Evolutionary conservation across 305 asterid genomes (phyloP).

Genomic region (Solanum hybrid): DNA sequence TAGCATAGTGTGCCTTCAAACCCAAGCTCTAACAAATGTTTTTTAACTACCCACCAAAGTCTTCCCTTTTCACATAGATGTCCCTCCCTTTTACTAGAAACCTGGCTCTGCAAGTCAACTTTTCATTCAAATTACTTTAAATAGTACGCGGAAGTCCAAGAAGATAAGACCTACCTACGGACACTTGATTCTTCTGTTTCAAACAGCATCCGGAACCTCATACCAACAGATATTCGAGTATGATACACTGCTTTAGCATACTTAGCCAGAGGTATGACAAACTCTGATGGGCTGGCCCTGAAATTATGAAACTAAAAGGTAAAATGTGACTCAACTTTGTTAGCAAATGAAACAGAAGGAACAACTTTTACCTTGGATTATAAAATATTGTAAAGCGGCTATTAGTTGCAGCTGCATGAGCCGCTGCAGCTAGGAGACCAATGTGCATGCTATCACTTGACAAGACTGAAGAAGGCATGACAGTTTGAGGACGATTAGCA

Average conservation of each 20-base stretch:
- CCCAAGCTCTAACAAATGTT: not conserved
- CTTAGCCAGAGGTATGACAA: constrained; percentile 72
- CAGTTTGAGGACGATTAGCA: constrained; percentile 86
- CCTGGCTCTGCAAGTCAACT: not conserved
- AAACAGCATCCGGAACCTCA: constrained; percentile 85
- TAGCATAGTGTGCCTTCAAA: not conserved
- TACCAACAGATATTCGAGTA: constrained; percentile 72
- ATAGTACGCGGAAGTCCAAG: not conserved
- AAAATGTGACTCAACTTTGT: constrained; percentile 1
- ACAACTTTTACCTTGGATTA: constrained; percentile 67
- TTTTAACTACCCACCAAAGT: not conserved
- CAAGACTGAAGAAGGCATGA: constrained; percentile 90
- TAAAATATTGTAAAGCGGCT: constrained; percentile 90
- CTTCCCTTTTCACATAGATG: not conserved
- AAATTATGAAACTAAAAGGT: constrained; percentile 4
- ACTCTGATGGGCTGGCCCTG: constrained; percentile 85
- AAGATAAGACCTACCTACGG: constrained; percentile 47
- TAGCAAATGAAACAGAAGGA: not conserved
- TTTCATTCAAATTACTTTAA: not conserved
- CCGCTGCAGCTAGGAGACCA: constrained; percentile 97
- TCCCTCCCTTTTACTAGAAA: not conserved
- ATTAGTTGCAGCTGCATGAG: constrained; percentile 93
- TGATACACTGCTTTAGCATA: constrained; percentile 76
- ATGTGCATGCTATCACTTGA: constrained; percentile 99
- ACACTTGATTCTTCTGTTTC: constrained; percentile 85